Base-by-base conservation (phyloP, 768 basidiomycete species). In the Tephrocybe sp. region DNA sequence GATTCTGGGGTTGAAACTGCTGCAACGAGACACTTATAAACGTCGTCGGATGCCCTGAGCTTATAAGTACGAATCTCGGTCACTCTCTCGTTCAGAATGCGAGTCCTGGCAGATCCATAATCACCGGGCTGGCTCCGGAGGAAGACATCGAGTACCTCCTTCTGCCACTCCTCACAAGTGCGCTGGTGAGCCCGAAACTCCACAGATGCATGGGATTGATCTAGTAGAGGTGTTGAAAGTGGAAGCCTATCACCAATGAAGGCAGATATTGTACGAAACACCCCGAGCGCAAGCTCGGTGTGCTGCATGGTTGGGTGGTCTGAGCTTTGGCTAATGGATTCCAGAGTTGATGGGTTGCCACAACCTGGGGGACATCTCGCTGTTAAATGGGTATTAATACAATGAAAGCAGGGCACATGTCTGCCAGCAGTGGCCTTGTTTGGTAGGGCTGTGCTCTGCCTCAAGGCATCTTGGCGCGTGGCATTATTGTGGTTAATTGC, bases 21-120 rank as follows among this genome's bases (percentile, higher is more conserved):
- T 25, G 43, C 50, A 30, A 51, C 50, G 15, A 51, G 44, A 39
- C 40, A 45, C 13, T 40, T 36, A 24, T 40, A 51, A 18, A 51
- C 4, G 4, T 33, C 22, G 31, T 45, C 45, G 15, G 43, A 40
- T 23, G 44, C 5, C 3, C 45, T 27, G 2, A 39, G 33, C 37
- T 51, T 51, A 18, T 51, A 51, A 3, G 44, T 36, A 21, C 50
- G 50, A 22, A 51, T 37, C 39, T 51, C 50, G 19, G 40, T 38
- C 30, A 51, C 39, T 40, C 39, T 24, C 23, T 51, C 50, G n/a
- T 7, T 25, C 25, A 29, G 25, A 1, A 51, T 45, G 23, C 50
- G 50, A 1, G 29, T 6, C 29, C 38, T 45, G 10, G 44, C 33
- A 7, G 50, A 51, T 1, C 29, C 50, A 31, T 51, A 51, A 22